A percentile compares a stretch with the other conserved stretches of the same genome.
Conservation (phyloP, 2,329 filamentous ascomycete species). For the Alternaria arborescens region DNA sequence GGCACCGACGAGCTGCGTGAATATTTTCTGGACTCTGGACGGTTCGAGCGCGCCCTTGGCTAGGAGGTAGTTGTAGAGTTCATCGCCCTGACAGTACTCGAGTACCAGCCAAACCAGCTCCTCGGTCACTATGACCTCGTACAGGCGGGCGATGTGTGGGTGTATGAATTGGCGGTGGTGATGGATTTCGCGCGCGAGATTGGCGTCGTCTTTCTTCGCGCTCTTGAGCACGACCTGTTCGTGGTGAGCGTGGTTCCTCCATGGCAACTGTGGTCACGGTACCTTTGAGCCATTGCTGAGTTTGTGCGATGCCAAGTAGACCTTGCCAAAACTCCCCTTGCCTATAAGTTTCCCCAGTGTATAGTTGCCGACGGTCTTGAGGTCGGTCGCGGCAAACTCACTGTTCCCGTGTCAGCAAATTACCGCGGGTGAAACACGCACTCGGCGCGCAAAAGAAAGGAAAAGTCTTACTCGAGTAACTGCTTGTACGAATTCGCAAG, state of each 20-base stretch:
- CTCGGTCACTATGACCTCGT: slow-evolving; percentile 98
- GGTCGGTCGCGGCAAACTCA: slow-evolving; percentile 91
- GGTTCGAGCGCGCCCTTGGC: slow-evolving; percentile 83
- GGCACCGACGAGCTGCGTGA: slow-evolving; percentile 92
- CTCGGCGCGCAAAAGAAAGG: slow-evolving; percentile 10
- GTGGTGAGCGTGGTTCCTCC: slow-evolving; percentile 22
- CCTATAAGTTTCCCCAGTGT: slow-evolving; percentile 89
- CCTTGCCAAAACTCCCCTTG: slow-evolving; percentile 98
- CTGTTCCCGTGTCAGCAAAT: slow-evolving; percentile 58
- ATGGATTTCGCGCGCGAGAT: slow-evolving; percentile 96
- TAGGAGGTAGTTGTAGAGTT: slow-evolving; percentile 95
- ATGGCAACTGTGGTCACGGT: slow-evolving; percentile 27
- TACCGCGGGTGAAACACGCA: slow-evolving; percentile 7
- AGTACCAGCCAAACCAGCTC: slow-evolving; percentile 93
- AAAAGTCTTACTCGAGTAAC: slow-evolving; percentile 79
- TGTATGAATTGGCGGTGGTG: slow-evolving; percentile 98
- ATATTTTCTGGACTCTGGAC: slow-evolving; percentile 92
- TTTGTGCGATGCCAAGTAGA: slow-evolving; percentile 95
- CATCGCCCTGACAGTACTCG: slow-evolving; percentile 96
- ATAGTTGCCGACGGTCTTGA: slow-evolving; percentile 95
- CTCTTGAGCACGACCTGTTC: slow-evolving; percentile 96
- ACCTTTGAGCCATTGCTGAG: slow-evolving; percentile 99
- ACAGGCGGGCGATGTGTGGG: slow-evolving; percentile 93
- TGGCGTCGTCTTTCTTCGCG: slow-evolving; percentile 93
- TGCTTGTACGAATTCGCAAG: slow-evolving; percentile 97